Base-by-base conservation (phyloP, 768 basidiomycete species). In the Exidia glandulosa region DNA sequence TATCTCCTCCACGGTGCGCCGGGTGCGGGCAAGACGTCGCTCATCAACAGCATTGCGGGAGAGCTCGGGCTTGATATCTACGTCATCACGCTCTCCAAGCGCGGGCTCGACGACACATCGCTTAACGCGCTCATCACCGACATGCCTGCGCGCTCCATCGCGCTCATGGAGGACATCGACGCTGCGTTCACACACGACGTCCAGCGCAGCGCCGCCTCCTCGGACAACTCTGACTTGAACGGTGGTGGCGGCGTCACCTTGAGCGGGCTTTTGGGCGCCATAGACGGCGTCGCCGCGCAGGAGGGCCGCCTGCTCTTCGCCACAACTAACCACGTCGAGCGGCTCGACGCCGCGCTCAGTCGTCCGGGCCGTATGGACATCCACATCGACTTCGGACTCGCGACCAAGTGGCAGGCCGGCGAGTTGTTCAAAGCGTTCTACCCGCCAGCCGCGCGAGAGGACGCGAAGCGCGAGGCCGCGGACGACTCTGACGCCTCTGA, bases 141-240 rank as follows among this genome's bases (percentile, higher is more conserved):
- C 2, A 76, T 90, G 2, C 88, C 89, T n/a, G 77, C 82, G 60
- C 76, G 77, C 63, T 88, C 85, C 65, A 85, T 91, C 59, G 81
- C 84, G 3, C 75, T 92, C 34, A 88, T 92, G 81, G 88, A 91
- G 69, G 90, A 91, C 67, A 85, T 91, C 59, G 90, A 92, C 64
- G 87, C 84, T 2, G 88, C 87, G 2, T 87, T 90, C 71, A 73
- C 73, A 32, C 75, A 73, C 48, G 72, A 73, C 25, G 63, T 79
- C 56, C 73, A 57, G 45, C 75, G 76, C 37, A 72, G 75, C n/a
- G 55, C 37, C 25, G 23, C 52, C 23, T 29, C 50, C 19, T 34
- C 56, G 3, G 12, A 6, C 14, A 41, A n/a, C 10, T 57, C 32
- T 31, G 56, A 19, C 16, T 1, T 14, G 30, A 41, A 41, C 33